Evolutionary conservation across 2,329 filamentous ascomycete species (phyloP).

Genomic region (Calonectria fujianensis): DNA sequence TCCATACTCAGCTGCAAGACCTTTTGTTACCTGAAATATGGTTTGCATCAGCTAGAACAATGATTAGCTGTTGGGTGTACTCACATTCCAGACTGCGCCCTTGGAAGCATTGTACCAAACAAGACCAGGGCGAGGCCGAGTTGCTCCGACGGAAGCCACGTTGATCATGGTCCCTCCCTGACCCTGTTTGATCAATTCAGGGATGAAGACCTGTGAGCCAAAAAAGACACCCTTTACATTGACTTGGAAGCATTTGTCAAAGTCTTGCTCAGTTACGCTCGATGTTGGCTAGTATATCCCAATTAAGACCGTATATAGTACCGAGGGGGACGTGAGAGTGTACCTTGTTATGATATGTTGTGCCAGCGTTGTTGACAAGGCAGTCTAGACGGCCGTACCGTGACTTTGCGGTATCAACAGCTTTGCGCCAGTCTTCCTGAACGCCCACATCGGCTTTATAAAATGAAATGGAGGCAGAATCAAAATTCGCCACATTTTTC

Average conservation of each 20-base stretch:
- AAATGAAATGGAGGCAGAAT: not conserved
- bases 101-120: not conserved
- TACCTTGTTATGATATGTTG: conserved; percentile 6
- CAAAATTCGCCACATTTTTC: not conserved
- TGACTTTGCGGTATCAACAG: not conserved
- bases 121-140: not conserved
- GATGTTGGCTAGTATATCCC: not conserved
- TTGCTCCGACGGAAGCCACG: not conserved
- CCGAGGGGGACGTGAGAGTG: not conserved
- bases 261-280: not conserved
- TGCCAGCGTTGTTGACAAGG: not conserved
- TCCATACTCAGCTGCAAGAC: not conserved
- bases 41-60: not conserved
- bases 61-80: not conserved
- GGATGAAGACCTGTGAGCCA: not conserved
- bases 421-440: not conserved
- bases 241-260: conserved; percentile 2
- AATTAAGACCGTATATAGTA: not conserved
- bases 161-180: not conserved
- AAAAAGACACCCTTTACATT: not conserved
- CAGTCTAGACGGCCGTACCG: not conserved
- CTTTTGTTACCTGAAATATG: not conserved
- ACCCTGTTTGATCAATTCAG: not conserved
- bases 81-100: not conserved
- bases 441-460: not conserved